Evolutionary conservation across 2,329 filamentous ascomycete species (phyloP).

Genomic region (Mollisia scopiformis): DNA sequence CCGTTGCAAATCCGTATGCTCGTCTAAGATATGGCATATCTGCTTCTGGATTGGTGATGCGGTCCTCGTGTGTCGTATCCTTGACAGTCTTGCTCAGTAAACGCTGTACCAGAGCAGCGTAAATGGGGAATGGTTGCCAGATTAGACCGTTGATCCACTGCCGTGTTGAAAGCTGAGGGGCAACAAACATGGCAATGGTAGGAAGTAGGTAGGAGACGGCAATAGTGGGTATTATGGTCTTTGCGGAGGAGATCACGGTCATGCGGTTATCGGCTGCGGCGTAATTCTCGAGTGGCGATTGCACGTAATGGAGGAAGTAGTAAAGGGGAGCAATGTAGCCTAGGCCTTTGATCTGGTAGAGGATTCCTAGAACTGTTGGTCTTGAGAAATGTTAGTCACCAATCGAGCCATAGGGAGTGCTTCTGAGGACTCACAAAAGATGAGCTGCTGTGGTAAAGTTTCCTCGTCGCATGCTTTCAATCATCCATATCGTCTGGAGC

Average conservation of each 20-base stretch:
- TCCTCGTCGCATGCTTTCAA: slow-evolving; percentile 34
- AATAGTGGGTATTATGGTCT: slow-evolving; percentile 36
- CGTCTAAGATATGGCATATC: slow-evolving; percentile 31
- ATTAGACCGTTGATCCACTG: slow-evolving; percentile 34
- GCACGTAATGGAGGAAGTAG: slow-evolving; percentile 42
- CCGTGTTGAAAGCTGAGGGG: slow-evolving; percentile 20
- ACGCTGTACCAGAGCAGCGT: slow-evolving; percentile 24
- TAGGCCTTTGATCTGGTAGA: slow-evolving; percentile 35
- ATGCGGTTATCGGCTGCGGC: slow-evolving; percentile 38
- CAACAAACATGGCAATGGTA: slow-evolving; percentile 27
- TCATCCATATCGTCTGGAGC: slow-evolving; percentile 33
- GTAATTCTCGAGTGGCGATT: slow-evolving; percentile 38
- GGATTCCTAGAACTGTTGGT: slow-evolving; percentile 30
- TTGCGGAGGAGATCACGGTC: slow-evolving; percentile 31
- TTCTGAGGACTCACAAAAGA: slow-evolving; percentile 17
- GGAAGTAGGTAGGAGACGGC: slow-evolving; percentile 32
- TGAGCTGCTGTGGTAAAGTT: slow-evolving; percentile 33
- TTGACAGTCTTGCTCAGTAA: slow-evolving; percentile 20
- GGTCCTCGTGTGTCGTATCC: slow-evolving; percentile 25
- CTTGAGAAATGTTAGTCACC: too few relatives aligned
- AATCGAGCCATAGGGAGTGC: too few relatives aligned
- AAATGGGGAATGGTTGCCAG: slow-evolving; percentile 47
- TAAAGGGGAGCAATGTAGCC: slow-evolving; percentile 40
- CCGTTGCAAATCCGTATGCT: slow-evolving; percentile 24
- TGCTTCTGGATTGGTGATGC: slow-evolving; percentile 25